phyloP scores from a whole-genome alignment of 257 asterid genomes.

The Gardenia jasminoides region DNA sequence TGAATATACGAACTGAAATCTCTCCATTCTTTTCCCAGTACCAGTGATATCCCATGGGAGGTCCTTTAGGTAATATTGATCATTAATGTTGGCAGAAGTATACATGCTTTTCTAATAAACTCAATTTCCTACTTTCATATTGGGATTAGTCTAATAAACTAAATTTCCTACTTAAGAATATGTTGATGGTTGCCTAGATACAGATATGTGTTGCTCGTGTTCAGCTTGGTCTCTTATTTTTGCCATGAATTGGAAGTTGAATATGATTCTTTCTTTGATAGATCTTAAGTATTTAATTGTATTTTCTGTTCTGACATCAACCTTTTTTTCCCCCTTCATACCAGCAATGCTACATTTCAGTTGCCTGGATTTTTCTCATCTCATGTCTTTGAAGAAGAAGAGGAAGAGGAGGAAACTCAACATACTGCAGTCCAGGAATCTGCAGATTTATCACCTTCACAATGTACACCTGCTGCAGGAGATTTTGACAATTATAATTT shows the following conservation, averaged over 20 bases:
- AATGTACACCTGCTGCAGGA: slow-evolving; percentile 44
- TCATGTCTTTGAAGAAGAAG: slow-evolving; percentile 40
- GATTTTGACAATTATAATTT: slow-evolving; percentile 51
- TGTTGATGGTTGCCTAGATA: not conserved
- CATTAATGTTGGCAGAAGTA: not conserved
- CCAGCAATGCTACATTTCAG: slow-evolving; percentile 51
- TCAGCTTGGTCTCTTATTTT: not conserved
- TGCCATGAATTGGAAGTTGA: not conserved
- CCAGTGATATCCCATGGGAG: too few species aligned
- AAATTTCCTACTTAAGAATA: not conserved
- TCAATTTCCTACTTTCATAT: not conserved
- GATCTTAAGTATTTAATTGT: not conserved
- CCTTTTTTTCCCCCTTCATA: not conserved
- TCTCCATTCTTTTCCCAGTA: not conserved
- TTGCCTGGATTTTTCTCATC: slow-evolving; percentile 42
- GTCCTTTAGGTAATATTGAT: not conserved
- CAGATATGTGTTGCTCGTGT: not conserved
- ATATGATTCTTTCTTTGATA: not conserved
- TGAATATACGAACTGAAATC: not conserved
- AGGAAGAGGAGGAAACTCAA: slow-evolving; percentile 62
- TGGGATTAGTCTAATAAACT: not conserved
- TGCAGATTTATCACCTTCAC: slow-evolving; percentile 42
- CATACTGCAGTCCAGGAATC: slow-evolving; percentile 37
- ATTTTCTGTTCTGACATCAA: not conserved
- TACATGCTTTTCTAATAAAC: not conserved